These are phyloP conservation scores for Diaporthe citriasiana DNA, from an alignment of 2,329 filamentous ascomycete species.

Conservation along the genomic window DNA sequence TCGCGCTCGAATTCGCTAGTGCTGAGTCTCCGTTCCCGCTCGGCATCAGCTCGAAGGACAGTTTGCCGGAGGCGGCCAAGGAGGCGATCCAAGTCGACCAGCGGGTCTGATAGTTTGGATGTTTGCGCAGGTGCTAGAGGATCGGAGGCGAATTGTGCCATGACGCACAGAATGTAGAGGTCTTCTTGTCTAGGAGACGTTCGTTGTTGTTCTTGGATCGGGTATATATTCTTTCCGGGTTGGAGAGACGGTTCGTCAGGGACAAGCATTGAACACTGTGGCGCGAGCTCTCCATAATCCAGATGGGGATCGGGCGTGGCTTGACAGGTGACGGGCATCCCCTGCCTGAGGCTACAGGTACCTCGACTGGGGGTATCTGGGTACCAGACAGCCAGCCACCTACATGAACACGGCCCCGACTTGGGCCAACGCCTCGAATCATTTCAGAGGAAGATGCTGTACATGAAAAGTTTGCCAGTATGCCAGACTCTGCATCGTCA, in stretches of 20 bases:
- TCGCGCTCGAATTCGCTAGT: conserved; percentile 76
- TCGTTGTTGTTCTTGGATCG: background rate
- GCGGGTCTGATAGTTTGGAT: conserved; percentile 51
- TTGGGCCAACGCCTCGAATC: background rate
- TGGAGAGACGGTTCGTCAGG: conserved; percentile 15
- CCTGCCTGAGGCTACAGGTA: conserved; percentile 6
- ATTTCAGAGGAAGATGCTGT: background rate
- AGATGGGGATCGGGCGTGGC: conserved; percentile 29
- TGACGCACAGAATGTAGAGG: background rate
- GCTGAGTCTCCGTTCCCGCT: conserved; percentile 69
- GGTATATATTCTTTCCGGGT: background rate
- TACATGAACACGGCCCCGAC: background rate
- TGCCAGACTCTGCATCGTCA: background rate
- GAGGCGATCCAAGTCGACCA: conserved; percentile 72
- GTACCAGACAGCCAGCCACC: background rate
- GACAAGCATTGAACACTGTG: conserved; percentile 31
- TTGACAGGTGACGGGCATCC: conserved; percentile 27
- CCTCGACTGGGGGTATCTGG: background rate
- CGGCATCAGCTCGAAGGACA: conserved; percentile 73
- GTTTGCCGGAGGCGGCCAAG: conserved; percentile 76
- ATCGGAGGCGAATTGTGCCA: conserved; percentile 38
- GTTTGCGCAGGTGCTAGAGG: conserved; percentile 37
- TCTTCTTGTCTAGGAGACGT: background rate
- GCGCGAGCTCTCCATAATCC: conserved; percentile 34
- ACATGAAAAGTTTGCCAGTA: no score